Percentiles rank a stretch among this genome's conserved stretches.
Evolutionary conservation across 345 rosid genomes (phyloP).

Genomic region (Hirschfeldia incana): DNA sequence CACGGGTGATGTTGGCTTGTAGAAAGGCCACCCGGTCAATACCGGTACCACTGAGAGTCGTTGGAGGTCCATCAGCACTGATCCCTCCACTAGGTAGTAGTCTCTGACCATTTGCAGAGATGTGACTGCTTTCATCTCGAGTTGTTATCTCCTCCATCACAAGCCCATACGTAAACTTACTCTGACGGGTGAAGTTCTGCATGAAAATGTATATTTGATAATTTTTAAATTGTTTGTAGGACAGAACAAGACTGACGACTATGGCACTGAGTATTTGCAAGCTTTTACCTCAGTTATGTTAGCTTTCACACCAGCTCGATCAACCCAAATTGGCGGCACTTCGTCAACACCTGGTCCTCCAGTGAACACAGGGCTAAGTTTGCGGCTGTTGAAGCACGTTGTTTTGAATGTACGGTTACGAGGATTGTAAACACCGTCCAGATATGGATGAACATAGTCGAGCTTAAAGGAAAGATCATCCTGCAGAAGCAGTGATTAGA

Average conservation of each 20-base stretch:
- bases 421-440: constrained; percentile 76
- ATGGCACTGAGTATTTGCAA: constrained; percentile 14
- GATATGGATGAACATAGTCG: constrained; percentile 95
- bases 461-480: constrained; percentile 99
- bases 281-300: constrained; percentile 86
- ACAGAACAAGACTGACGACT: not conserved
- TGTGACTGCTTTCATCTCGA: constrained; percentile 94
- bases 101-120: constrained; percentile 85
- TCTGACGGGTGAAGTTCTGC: constrained; percentile 97
- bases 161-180: constrained; percentile 95
- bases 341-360: constrained; percentile 98
- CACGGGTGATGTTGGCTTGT: constrained; percentile 96
- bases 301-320: constrained; percentile 92
- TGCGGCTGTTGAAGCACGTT: constrained; percentile 95
- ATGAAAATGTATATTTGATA: not conserved
- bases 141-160: constrained; percentile 99
- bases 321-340: constrained; percentile 99
- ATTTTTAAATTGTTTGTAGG: not conserved
- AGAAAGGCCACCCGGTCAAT: constrained; percentile 85
- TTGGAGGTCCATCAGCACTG: constrained; percentile 99
- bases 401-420: constrained; percentile 85
- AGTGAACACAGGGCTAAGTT: constrained; percentile 95
- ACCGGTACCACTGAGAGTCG: constrained; percentile 97
- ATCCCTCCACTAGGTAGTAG: constrained; percentile 96
- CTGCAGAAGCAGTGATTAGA: constrained; percentile 40